Percentiles rank a stretch among this genome's conserved stretches.
Evolutionary conservation across 177 flowering plant genomes (phyloP).

Genomic region (Vitis hybrid): DNA sequence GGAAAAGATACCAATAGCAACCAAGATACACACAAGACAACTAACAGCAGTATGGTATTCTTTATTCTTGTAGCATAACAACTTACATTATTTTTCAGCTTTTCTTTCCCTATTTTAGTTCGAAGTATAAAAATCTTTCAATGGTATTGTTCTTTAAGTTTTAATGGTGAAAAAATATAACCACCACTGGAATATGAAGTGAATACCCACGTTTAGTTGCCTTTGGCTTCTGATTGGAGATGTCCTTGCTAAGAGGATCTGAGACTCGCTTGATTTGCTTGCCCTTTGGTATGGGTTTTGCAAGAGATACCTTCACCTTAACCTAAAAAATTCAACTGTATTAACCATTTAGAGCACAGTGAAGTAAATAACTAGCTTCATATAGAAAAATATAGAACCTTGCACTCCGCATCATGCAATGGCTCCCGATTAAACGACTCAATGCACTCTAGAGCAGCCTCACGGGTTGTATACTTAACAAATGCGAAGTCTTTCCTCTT

Average conservation of each 20-base stretch:
- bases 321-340: conserved; percentile 24
- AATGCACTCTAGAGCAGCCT: conserved; percentile 47
- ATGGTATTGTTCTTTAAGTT: neutral
- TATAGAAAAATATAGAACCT: conserved; percentile 25
- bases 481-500: conserved; percentile 50
- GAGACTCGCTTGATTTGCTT: conserved; percentile 25
- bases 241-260: conserved; percentile 16
- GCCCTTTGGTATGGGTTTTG: conserved; percentile 34
- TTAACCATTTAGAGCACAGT: neutral
- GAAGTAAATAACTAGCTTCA: neutral
- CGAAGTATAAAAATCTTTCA: neutral
- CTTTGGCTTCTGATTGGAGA: conserved; percentile 25
- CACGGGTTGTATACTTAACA: conserved; percentile 35
- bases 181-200: neutral
- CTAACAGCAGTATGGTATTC: neutral
- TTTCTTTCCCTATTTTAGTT: neutral
- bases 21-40: neutral
- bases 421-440: conserved; percentile 31
- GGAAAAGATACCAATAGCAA: neutral
- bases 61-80: too few relatives aligned
- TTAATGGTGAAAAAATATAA: too few relatives aligned
- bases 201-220: conserved; percentile 26
- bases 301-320: conserved; percentile 41
- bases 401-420: conserved; percentile 26
- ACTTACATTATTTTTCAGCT: too few relatives aligned